Percentiles rank a stretch among this genome's conserved stretches.
Evolutionary conservation across 2,329 filamentous ascomycete genomes (phyloP).

Genomic region (Colletotrichum navitas): DNA sequence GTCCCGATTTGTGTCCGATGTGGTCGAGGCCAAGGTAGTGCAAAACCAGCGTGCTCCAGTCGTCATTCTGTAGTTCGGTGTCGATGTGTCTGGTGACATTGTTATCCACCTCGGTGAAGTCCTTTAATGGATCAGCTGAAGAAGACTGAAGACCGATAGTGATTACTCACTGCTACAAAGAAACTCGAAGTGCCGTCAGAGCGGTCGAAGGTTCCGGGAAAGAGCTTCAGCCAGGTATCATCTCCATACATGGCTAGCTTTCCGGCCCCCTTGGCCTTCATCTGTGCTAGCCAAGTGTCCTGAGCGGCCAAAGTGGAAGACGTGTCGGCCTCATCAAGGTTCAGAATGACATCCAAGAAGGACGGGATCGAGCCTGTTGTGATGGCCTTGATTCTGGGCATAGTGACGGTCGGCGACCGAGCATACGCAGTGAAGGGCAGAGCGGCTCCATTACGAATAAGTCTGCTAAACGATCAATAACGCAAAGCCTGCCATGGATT

Average conservation of each 20-base stretch:
- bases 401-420: conserved; percentile 96
- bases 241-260: conserved; percentile 96
- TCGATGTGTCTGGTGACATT: conserved; percentile 95
- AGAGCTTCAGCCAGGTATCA: conserved; percentile 98
- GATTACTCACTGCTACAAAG: conserved; percentile 86
- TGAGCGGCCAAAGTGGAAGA: conserved; percentile 88
- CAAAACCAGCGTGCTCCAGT: conserved; percentile 95
- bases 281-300: conserved; percentile 96
- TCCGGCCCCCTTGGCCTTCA: conserved; percentile 78
- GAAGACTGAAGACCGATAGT: conserved; percentile 44
- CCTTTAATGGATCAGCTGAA: conserved; percentile 63
- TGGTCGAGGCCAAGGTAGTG: conserved; percentile 97
- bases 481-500: not conserved
- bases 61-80: conserved; percentile 77
- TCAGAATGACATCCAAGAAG: conserved; percentile 96
- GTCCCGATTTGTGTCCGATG: conserved; percentile 96
- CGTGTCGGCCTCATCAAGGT: conserved; percentile 94
- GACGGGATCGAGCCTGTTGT: conserved; percentile 98
- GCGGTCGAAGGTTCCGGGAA: conserved; percentile 88
- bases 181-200: conserved; percentile 96
- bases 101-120: conserved; percentile 97
- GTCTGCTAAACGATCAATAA: conserved; percentile 60
- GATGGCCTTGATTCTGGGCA: conserved; percentile 97
- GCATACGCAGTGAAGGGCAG: conserved; percentile 96
- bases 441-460: conserved; percentile 86